phyloP scores from a whole-genome alignment of 805 yeast genomes.

The Cyberlindnera mycetangii region DNA sequence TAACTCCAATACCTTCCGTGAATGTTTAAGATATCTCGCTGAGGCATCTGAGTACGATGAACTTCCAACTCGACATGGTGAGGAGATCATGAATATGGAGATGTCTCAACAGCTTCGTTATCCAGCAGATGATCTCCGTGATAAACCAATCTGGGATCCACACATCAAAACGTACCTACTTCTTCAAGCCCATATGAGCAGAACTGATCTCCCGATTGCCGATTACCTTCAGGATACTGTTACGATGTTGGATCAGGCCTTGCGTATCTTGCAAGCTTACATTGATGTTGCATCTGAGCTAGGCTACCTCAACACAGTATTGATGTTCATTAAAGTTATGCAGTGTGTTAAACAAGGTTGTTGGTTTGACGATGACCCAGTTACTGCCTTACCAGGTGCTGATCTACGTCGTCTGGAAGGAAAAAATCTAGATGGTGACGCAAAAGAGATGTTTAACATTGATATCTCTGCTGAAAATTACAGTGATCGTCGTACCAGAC shows the following conservation, averaged over 20 bases:
- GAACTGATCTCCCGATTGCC: constrained; percentile 85
- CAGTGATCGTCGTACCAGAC: not conserved
- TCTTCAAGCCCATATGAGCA: constrained; percentile 86
- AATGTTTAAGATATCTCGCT: constrained; percentile 87
- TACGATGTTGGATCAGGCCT: constrained; percentile 87
- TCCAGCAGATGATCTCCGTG: constrained; percentile 73
- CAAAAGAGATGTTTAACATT: constrained; percentile 8
- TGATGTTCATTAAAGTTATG: constrained; percentile 66
- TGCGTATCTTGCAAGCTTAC: constrained; percentile 90
- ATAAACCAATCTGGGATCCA: constrained; percentile 68
- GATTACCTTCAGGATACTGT: constrained; percentile 94
- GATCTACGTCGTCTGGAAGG: constrained; percentile 22
- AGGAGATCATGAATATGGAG: constrained; percentile 82
- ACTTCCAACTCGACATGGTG: constrained; percentile 57
- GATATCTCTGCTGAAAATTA: not conserved
- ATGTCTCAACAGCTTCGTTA: constrained; percentile 58
- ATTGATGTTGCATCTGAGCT: constrained; percentile 86
- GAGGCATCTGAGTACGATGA: constrained; percentile 89
- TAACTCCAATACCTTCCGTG: constrained; percentile 47
- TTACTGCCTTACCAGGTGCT: constrained; percentile 33
- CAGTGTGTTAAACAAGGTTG: constrained; percentile 84
- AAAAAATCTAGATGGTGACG: constrained; percentile 20
- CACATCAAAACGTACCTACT: constrained; percentile 81
- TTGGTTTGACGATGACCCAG: constrained; percentile 81
- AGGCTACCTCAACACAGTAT: constrained; percentile 64